Base-by-base conservation (phyloP, 2,329 filamentous ascomycete genomes). In the Colletotrichum spinosum region DNA sequence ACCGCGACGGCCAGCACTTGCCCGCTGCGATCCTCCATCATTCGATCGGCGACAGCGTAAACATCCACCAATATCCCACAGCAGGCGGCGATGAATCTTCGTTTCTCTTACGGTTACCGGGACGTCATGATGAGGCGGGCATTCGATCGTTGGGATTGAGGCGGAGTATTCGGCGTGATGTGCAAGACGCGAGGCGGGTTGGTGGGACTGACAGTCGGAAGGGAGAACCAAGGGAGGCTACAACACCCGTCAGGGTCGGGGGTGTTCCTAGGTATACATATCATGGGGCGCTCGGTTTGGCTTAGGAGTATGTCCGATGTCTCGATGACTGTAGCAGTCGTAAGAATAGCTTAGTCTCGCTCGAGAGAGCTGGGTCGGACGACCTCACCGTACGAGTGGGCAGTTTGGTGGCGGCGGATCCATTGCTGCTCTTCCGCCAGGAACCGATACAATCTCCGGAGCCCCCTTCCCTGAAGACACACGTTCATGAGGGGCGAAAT, bases 1-100 rank as follows among this genome's bases (percentile, higher is more conserved):
- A 70, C 70, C 17, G 66, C 66, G 52, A 75, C 68, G 6, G 67
- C 75, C 51, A 67, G 50, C 50, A 77, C 67, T 60, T 75, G 60
- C 39, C 68, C 60, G 17, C 71, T 72, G 15, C 70, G 69, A 56
- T 70, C 69, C 41, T 69, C 67, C 57, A 60, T 59, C 7, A 48
- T 63, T 9, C 15, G 33, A 33, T 55, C 12, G 44, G 44, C 38
- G 44, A 42, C 38, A 37, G 58, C 55, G 50, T 52, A 52, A 12
- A 34, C 59, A 65, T 65, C 54, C 60, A 48, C 60, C 35, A 6
- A 25, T 15, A 34, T 54, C 33, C 42, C 35, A 48, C 50, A 11
- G 9, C 11, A 33, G 38, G 38, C 38, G 12, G 48, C 51, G 4
- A 25, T 25, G 25, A 25, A 5, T 25, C 25, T 8, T 56, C 34